Evolutionary conservation across 208 protist genomes (phyloP), one percentile per base, ranked within the genome.

Genomic region (Leishmania lainsoni): DNA sequence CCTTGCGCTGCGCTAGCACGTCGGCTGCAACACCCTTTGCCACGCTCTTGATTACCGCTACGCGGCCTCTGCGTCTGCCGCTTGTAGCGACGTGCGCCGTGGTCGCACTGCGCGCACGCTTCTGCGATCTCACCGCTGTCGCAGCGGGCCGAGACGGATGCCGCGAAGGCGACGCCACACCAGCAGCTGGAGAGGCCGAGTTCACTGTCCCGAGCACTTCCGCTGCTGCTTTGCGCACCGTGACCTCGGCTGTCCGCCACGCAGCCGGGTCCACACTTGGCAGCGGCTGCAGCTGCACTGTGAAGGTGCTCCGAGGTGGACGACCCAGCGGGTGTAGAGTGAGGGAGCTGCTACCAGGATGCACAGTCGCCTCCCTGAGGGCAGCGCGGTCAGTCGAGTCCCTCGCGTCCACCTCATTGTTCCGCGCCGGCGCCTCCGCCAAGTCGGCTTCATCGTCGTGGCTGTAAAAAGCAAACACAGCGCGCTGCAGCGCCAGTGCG

Each of bases 401-500:
- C 69, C 17, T 20, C 52, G 20, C 16, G n/a, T 42, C 69, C 22
- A 4, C 26, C 45, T 6, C 45, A 1, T 45, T 63, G 20, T 22
- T 49, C 42, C 61, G 20, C 63, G 20, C 45, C n/a, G 54, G 22
- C 48, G 35, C 32, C 69, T 39, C 49, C 6, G 8, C 14, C 29
- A 29, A 2, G 70, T 29, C 65, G 51, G 20, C 54, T 58, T 65
- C 51, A 12, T 61, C 51, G 5, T 48, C 69, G 22, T 74, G 61
- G 48, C 45, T 76, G 65, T 82, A 48, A 75, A 81, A 83, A 29
- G 79, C 69, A 48, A 29, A 87, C 3, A 81, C 81, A n/a, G 85
- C 78, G 58, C 85, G 86, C 65, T 86, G 87, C 48, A 91, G 75
- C 5, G 81, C 75, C 73, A 85, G 42, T 0, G 83, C 69, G 3